Conservation (phyloP, 2,329 filamentous ascomycete species). For the Beauveria brongniartii region DNA sequence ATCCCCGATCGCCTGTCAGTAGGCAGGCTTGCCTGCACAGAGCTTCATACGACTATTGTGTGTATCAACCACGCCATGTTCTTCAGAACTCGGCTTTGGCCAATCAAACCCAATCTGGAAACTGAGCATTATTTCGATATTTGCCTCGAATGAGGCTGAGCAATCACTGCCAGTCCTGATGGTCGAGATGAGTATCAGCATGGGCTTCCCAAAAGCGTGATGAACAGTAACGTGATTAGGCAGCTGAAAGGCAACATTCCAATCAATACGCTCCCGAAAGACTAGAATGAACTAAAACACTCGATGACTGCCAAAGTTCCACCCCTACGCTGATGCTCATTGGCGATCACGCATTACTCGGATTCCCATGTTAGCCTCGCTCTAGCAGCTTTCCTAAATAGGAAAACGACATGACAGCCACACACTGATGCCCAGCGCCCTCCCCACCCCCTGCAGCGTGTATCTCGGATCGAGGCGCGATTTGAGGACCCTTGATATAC, state of each 20-base stretch:
- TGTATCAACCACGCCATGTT: not conserved
- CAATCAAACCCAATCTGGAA: not conserved
- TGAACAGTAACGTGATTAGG: too few species aligned
- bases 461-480: not conserved
- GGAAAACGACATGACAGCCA: constrained; percentile 4
- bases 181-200: not conserved
- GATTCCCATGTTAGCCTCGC: not conserved
- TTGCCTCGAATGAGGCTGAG: not conserved
- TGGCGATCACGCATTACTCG: constrained; percentile 1
- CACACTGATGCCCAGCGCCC: not conserved
- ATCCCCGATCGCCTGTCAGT: too few species aligned
- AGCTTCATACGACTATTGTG: too few species aligned
- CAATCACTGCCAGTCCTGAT: not conserved
- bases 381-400: not conserved
- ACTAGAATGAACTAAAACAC: not conserved
- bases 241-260: not conserved
- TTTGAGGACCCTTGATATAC: not conserved
- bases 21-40: too few species aligned
- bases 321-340: not conserved
- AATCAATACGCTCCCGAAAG: not conserved
- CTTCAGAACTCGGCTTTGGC: not conserved
- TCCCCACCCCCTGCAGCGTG: not conserved
- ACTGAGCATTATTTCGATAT: not conserved
- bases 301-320: not conserved
- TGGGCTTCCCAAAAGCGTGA: not conserved